phyloP scores from a whole-genome alignment of 495 filamentous ascomycete species.

The Penicillium lividum region DNA sequence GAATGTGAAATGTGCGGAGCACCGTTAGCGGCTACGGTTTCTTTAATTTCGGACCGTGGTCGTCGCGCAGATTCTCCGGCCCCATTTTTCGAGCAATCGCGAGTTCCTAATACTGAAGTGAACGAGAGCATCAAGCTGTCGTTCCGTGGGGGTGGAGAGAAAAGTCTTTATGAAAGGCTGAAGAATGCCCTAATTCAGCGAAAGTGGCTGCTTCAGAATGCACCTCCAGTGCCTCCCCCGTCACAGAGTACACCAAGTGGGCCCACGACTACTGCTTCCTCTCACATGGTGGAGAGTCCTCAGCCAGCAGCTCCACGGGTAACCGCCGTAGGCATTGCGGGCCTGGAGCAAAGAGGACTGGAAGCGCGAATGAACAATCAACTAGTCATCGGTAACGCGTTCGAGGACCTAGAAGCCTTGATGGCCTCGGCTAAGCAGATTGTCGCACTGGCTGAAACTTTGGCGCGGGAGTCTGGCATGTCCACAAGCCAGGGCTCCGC shows the following conservation, averaged over 20 bases:
- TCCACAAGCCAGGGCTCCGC: constrained; percentile 54
- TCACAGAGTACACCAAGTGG: constrained; percentile 34
- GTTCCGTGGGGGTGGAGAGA: constrained; percentile 85
- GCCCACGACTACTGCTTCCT: constrained; percentile 13
- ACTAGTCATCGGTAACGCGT: constrained; percentile 86
- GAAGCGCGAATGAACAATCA: constrained; percentile 90
- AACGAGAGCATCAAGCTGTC: constrained; percentile 85
- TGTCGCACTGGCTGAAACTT: constrained; percentile 86
- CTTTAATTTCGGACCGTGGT: constrained; percentile 8
- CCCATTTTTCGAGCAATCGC: constrained; percentile 53
- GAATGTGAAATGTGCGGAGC: constrained; percentile 92
- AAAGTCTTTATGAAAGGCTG: constrained; percentile 85
- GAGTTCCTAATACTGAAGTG: constrained; percentile 51
- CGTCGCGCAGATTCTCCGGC: constrained; percentile 74
- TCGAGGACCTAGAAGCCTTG: constrained; percentile 93
- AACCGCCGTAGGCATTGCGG: constrained; percentile 84
- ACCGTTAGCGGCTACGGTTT: constrained; percentile 50
- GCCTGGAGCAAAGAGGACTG: constrained; percentile 79
- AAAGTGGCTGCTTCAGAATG: constrained; percentile 93
- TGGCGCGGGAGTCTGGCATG: constrained; percentile 68
- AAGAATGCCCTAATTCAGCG: constrained; percentile 85
- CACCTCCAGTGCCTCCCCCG: constrained; percentile 82
- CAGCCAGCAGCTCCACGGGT: constrained; percentile 43
- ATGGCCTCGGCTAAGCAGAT: constrained; percentile 98
- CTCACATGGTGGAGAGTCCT: constrained; percentile 15